phyloP scores from a whole-genome alignment of 1,284 basidiomycete species.

The Ganoderma sinense region DNA sequence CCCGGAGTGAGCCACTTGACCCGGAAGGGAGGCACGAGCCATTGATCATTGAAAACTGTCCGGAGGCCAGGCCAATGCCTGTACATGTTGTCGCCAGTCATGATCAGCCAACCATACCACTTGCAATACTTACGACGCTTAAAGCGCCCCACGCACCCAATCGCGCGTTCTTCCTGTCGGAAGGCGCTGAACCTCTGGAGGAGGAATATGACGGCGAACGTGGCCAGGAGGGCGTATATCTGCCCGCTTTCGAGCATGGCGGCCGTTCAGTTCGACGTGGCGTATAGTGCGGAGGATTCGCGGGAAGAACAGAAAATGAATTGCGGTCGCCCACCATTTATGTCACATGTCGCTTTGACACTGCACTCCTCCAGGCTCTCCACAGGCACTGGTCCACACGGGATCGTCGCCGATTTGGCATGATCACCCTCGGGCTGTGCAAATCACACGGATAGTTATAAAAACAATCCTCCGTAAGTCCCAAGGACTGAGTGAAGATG shows the following conservation, averaged over 20 bases:
- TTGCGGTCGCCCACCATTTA: neutral
- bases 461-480: too few species aligned
- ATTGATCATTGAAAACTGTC: slow-evolving; percentile 25
- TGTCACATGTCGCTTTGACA: neutral
- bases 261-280: neutral
- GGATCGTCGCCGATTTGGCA: too few species aligned
- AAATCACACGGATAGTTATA: too few species aligned
- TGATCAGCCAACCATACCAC: neutral
- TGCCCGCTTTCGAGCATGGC: slow-evolving; percentile 11
- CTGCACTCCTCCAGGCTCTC: too few species aligned
- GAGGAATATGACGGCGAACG: slow-evolving; percentile 12
- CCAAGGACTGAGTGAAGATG: too few species aligned
- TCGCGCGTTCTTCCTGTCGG: slow-evolving; percentile 5
- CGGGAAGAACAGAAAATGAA: neutral
- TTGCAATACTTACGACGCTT: neutral
- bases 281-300: neutral
- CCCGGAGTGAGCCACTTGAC: slow-evolving; percentile 31
- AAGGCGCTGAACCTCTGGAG: slow-evolving; percentile 12
- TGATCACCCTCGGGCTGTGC: too few species aligned
- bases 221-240: neutral
- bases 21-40: slow-evolving; percentile 24
- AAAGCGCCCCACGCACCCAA: slow-evolving; percentile 8
- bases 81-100: neutral
- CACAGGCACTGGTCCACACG: too few species aligned
- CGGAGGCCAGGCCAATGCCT: slow-evolving; percentile 35